Percentiles rank a stretch among this genome's conserved stretches.
These are phyloP conservation scores for Xylaria scruposa DNA, from an alignment of 495 filamentous ascomycete genomes.

Conservation along the genomic window DNA sequence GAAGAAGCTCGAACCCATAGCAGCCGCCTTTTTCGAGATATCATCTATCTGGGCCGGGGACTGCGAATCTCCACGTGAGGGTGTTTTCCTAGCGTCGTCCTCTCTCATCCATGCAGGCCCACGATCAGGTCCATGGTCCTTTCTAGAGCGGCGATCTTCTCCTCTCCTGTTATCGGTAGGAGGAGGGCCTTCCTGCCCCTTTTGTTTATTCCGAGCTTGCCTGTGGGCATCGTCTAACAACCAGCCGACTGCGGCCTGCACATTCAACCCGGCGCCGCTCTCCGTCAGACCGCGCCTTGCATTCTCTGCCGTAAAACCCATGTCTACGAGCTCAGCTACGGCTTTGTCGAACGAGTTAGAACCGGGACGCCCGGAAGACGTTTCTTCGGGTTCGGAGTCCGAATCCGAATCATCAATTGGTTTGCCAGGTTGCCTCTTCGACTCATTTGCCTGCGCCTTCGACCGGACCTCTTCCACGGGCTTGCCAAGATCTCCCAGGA, in stretches of 20 bases:
- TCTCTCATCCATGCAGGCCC: conserved; percentile 48
- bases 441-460: conserved; percentile 48
- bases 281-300: conserved; percentile 77
- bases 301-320: conserved; percentile 88
- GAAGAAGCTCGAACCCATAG: conserved; percentile 80
- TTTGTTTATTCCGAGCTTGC: conserved; percentile 57
- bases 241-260: conserved; percentile 89
- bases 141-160: conserved; percentile 45
- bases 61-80: conserved; percentile 59
- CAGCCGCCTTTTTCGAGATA: conserved; percentile 78
- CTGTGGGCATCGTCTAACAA: conserved; percentile 88
- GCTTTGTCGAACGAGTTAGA: conserved; percentile 76
- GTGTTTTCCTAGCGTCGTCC: conserved; percentile 42
- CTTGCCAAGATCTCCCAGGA: conserved; percentile 83
- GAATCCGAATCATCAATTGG: conserved; percentile 52
- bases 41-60: conserved; percentile 73
- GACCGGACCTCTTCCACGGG: conserved; percentile 79
- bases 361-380: conserved; percentile 37
- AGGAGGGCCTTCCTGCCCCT: conserved; percentile 29
- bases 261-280: conserved; percentile 78
- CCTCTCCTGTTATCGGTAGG: conserved; percentile 25
- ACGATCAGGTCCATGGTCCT: conserved; percentile 39
- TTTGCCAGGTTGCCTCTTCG: conserved; percentile 47
- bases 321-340: conserved; percentile 90
- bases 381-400: conserved; percentile 49